phyloP scores from a whole-genome alignment of 1,284 basidiomycete species.

The Fomes fomentarius region DNA sequence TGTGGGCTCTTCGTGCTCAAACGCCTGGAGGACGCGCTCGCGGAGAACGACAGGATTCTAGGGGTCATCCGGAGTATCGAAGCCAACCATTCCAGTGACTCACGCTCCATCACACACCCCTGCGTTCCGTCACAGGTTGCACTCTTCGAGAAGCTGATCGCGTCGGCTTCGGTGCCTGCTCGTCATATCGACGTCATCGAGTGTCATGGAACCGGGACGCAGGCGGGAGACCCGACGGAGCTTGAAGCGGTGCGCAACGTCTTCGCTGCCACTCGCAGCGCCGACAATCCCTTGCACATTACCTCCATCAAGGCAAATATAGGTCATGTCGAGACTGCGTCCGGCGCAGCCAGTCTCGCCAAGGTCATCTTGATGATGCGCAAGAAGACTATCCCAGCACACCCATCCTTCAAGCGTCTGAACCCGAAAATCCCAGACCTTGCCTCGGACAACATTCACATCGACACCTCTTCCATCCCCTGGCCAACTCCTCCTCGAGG shows the following conservation, averaged over 20 bases:
- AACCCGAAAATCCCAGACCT: constrained; percentile 60
- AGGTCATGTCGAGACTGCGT: constrained; percentile 76
- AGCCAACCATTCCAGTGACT: constrained; percentile 68
- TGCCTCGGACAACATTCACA: constrained; percentile 50
- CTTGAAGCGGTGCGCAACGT: constrained; percentile 61
- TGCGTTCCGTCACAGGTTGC: constrained; percentile 60
- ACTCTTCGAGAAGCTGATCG: constrained; percentile 55
- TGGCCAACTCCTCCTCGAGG: constrained; percentile 42
- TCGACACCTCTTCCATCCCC: constrained; percentile 42
- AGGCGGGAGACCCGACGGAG: constrained; percentile 70
- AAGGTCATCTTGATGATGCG: constrained; percentile 73
- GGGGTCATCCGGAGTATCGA: constrained; percentile 71
- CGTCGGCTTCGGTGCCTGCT: constrained; percentile 47
- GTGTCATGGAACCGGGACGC: constrained; percentile 72
- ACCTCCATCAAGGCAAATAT: constrained; percentile 74
- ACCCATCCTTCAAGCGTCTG: constrained; percentile 58
- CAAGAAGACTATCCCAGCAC: constrained; percentile 55
- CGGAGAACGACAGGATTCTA: constrained; percentile 67
- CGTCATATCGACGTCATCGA: constrained; percentile 64
- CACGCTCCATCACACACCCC: constrained; percentile 72
- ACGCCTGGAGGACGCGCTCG: constrained; percentile 65
- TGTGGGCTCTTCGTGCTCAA: constrained; percentile 75
- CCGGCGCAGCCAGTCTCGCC: constrained; percentile 69
- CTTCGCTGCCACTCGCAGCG: constrained; percentile 47
- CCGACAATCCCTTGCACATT: constrained; percentile 58